Percentiles rank a stretch among this genome's conserved stretches.
phyloP scores from a whole-genome alignment of 2,329 filamentous ascomycete genomes.

The Penicillium corylophilum region DNA sequence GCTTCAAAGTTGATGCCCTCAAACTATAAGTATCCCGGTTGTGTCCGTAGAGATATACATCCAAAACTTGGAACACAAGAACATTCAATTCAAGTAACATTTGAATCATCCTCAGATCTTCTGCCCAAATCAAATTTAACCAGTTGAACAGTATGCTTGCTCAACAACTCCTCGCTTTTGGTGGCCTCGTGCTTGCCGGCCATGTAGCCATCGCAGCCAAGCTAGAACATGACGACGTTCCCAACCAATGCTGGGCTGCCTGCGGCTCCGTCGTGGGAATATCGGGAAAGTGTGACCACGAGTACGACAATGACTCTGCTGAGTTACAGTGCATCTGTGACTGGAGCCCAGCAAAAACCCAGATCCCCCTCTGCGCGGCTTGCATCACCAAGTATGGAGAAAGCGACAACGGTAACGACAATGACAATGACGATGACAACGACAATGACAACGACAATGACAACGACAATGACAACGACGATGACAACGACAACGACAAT shows the following conservation, averaged over 20 bases:
- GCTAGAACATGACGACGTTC: slow-evolving; percentile 31
- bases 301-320: slow-evolving; percentile 23
- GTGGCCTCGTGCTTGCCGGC: slow-evolving; percentile 25
- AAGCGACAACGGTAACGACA: slow-evolving; percentile 11
- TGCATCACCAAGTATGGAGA: slow-evolving; percentile 30
- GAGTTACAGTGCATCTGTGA: slow-evolving; percentile 31
- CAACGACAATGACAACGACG: slow-evolving; percentile 10
- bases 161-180: slow-evolving; percentile 23
- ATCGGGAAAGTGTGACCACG: slow-evolving; percentile 25
- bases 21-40: slow-evolving; percentile 12
- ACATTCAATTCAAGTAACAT: background rate
- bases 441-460: slow-evolving; percentile 12
- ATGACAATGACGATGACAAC: slow-evolving; percentile 18
- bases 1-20: background rate
- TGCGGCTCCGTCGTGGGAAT: slow-evolving; percentile 26
- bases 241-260: slow-evolving; percentile 26
- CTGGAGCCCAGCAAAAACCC: slow-evolving; percentile 24
- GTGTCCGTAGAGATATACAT: background rate
- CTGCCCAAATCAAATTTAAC: background rate
- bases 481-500: slow-evolving; percentile 13
- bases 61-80: no score
- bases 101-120: background rate
- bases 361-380: slow-evolving; percentile 33
- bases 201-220: slow-evolving; percentile 24
- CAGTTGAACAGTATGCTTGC: slow-evolving; percentile 20